phyloP scores from a whole-genome alignment of 2,329 filamentous ascomycete species.

The Coniochaeta prunicola region DNA sequence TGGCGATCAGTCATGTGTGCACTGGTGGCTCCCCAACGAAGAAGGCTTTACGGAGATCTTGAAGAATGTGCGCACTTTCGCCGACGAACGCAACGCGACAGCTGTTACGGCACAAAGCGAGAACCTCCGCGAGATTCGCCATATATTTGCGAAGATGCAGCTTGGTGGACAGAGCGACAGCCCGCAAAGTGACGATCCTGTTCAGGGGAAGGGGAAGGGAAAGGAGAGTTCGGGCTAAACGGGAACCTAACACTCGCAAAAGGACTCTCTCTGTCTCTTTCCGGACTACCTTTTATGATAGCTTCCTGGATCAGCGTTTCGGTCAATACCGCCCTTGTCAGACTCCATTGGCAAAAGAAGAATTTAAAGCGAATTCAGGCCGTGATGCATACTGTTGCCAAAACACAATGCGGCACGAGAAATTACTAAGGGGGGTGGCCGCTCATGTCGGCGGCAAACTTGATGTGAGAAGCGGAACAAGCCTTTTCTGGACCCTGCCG shows the following conservation, averaged over 20 bases:
- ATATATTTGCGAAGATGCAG: conserved; percentile 60
- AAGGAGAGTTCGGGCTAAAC: conserved; percentile 2
- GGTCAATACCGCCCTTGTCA: not conserved
- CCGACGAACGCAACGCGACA: conserved; percentile 64
- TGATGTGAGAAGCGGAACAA: conserved; percentile 1
- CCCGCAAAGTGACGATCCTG: conserved; percentile 5
- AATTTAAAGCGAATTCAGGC: not conserved
- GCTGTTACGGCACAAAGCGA: conserved; percentile 51
- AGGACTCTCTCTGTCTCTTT: not conserved
- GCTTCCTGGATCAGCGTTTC: not conserved
- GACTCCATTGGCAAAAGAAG: not conserved
- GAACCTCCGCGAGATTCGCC: conserved; percentile 66
- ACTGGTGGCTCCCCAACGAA: conserved; percentile 87
- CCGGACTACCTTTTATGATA: not conserved
- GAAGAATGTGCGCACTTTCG: conserved; percentile 70
- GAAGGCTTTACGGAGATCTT: conserved; percentile 69
- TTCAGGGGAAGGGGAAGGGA: conserved; percentile 8
- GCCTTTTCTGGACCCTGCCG: not conserved
- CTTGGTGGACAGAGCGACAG: conserved; percentile 24
- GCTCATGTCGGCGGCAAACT: conserved; percentile 4
- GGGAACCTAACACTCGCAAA: not conserved
- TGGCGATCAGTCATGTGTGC: conserved; percentile 59
- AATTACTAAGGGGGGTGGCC: conserved; percentile 8
- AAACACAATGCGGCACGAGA: conserved; percentile 4
- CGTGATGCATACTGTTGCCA: not conserved